Evolutionary conservation across 164 flowering plant genomes (phyloP).

Genomic region (Umbellularia californica): DNA sequence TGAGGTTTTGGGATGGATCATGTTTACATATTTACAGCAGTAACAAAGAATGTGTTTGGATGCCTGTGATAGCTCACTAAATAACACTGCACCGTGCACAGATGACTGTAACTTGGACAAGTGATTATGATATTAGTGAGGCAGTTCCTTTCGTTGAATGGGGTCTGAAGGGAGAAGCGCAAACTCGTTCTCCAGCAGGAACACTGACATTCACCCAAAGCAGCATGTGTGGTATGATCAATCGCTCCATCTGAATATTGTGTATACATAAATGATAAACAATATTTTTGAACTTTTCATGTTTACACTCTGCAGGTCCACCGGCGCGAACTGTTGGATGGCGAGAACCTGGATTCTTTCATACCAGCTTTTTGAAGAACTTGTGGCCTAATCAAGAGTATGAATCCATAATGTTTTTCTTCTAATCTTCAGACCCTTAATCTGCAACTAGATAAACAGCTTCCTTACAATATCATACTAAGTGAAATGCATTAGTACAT

Average conservation of each 20-base stretch:
- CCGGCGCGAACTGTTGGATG: constrained; percentile 91
- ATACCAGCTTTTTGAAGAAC: constrained; percentile 73
- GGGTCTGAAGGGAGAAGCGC: constrained; percentile 35
- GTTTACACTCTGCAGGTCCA: constrained; percentile 40
- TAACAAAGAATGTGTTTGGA: too few relatives aligned
- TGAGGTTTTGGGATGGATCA: too few relatives aligned
- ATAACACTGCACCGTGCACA: constrained; percentile 10
- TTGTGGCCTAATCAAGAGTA: constrained; percentile 83
- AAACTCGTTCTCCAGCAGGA: constrained; percentile 55
- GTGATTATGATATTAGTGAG: constrained; percentile 64
- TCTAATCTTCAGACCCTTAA: background rate
- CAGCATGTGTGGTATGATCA: constrained; percentile 68
- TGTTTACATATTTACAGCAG: too few relatives aligned
- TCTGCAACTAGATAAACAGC: too few relatives aligned
- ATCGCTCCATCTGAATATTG: background rate
- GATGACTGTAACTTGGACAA: constrained; percentile 97
- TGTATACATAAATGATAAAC: background rate
- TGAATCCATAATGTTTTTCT: background rate
- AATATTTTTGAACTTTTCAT: background rate
- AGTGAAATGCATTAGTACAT: background rate
- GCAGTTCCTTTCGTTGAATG: constrained; percentile 72
- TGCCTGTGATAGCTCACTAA: too few relatives aligned
- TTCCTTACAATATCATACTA: background rate
- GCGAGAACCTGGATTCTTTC: constrained; percentile 93
- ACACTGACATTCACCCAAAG: constrained; percentile 47